These are phyloP conservation scores for Vanilla planifolia DNA, from an alignment of 106 monocot genomes.

Conservation along the genomic window DNA sequence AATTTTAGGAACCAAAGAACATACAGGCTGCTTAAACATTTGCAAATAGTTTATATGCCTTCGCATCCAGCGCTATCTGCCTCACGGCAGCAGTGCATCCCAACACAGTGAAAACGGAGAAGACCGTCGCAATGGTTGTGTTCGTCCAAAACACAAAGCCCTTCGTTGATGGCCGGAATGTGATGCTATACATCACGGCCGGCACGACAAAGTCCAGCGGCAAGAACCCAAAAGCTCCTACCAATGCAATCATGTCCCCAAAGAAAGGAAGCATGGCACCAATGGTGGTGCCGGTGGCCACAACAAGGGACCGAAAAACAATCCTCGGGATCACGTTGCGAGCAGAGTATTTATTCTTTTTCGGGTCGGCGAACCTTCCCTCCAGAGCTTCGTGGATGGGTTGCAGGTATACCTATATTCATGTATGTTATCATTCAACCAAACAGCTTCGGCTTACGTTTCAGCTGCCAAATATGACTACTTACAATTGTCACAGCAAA, in stretches of 20 bases:
- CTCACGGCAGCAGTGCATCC: conserved; percentile 34
- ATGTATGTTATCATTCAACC: too few species aligned
- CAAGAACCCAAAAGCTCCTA: conserved; percentile 77
- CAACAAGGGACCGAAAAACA: conserved; percentile 42
- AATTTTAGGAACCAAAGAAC: too few species aligned
- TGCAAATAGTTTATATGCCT: conserved; percentile 16
- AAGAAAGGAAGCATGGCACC: conserved; percentile 95
- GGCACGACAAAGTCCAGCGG: conserved; percentile 86
- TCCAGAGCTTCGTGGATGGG: conserved; percentile 81
- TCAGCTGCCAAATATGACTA: too few species aligned
- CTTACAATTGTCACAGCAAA: conserved; percentile 69
- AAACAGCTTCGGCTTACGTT: too few species aligned
- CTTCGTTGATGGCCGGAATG: conserved; percentile 52
- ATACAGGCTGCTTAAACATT: too few species aligned
- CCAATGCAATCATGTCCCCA: conserved; percentile 69
- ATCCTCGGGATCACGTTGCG: conserved; percentile 72
- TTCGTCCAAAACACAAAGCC: conserved; percentile 65
- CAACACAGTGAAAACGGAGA: conserved; percentile 34
- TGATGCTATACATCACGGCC: conserved; percentile 52
- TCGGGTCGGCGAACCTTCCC: conserved; percentile 47
- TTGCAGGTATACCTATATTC: conserved; percentile 65
- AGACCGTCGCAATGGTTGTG: conserved; percentile 36
- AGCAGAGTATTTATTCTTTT: conserved; percentile 41
- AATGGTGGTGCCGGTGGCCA: conserved; percentile 39
- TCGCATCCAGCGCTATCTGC: conserved; percentile 11